phyloP scores from a whole-genome alignment of 106 monocot species.

The Xerophyta viscosa region DNA sequence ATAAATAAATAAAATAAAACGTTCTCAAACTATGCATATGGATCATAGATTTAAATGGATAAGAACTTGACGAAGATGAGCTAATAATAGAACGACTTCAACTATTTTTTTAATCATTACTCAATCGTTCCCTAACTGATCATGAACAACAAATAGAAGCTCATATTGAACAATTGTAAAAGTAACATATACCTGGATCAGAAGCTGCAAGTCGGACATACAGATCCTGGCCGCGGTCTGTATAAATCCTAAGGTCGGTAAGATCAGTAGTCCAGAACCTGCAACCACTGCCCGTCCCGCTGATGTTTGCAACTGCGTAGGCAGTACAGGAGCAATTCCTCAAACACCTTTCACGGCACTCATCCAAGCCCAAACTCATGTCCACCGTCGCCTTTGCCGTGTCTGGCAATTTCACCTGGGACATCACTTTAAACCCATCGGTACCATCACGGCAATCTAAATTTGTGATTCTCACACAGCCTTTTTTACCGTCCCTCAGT shows the following conservation, averaged over 20 bases:
- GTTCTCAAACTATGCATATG: too few relatives aligned
- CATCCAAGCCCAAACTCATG: not conserved
- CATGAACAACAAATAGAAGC: not conserved
- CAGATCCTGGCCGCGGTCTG: conserved; percentile 5
- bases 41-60: too few relatives aligned
- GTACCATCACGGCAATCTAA: conserved; percentile 4
- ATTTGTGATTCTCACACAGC: conserved; percentile 15
- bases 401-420: not conserved
- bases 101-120: too few relatives aligned
- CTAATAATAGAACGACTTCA: too few relatives aligned
- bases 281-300: conserved; percentile 6
- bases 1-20: too few relatives aligned
- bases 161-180: too few relatives aligned
- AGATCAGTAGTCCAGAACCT: conserved; percentile 10
- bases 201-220: conserved; percentile 3
- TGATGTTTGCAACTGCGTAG: conserved; percentile 1
- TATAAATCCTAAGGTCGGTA: not conserved
- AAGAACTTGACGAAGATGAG: too few relatives aligned
- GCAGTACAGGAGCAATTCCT: conserved; percentile 15
- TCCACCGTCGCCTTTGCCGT: not conserved
- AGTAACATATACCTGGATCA: conserved; percentile 6
- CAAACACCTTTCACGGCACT: conserved; percentile 8
- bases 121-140: not conserved
- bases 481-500: not conserved
- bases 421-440: conserved; percentile 8